Conservation (phyloP, 306 rosid species). For the Prunus dulcis region DNA sequence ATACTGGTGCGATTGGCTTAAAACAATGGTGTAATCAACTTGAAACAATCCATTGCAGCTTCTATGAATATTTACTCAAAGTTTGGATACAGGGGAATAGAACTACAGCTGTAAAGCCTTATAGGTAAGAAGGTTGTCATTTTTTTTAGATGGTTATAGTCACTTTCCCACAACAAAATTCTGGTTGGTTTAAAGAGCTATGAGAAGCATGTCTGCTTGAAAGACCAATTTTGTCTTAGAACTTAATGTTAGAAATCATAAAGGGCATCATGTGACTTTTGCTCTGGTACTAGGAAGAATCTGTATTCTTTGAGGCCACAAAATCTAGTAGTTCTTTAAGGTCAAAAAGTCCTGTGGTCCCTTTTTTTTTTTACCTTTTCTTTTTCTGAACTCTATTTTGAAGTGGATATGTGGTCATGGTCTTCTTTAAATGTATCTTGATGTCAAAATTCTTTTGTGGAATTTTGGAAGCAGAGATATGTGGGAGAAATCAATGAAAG, state of each 20-base stretch:
- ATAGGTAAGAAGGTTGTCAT: conserved; percentile 56
- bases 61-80: conserved; percentile 96
- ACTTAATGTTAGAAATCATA: not conserved
- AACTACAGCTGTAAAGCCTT: conserved; percentile 73
- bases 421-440: conserved; percentile 8
- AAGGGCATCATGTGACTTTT: not conserved
- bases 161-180: not conserved
- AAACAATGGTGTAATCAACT: conserved; percentile 21
- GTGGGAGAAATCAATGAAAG: conserved; percentile 99
- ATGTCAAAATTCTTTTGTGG: conserved; percentile 16
- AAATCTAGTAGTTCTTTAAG: not conserved
- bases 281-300: not conserved
- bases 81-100: conserved; percentile 94
- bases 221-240: not conserved
- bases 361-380: not conserved
- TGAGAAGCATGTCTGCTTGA: not conserved
- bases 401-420: not conserved
- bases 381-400: not conserved
- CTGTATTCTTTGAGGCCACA: not conserved
- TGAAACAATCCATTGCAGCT: conserved; percentile 57
- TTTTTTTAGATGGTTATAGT: not conserved
- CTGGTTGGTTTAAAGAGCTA: not conserved
- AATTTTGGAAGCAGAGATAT: conserved; percentile 74
- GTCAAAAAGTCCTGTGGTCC: not conserved
- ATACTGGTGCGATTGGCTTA: not conserved